Evolutionary conservation across 2,329 filamentous ascomycete species (phyloP).

Genomic region (Periconia sp.): DNA sequence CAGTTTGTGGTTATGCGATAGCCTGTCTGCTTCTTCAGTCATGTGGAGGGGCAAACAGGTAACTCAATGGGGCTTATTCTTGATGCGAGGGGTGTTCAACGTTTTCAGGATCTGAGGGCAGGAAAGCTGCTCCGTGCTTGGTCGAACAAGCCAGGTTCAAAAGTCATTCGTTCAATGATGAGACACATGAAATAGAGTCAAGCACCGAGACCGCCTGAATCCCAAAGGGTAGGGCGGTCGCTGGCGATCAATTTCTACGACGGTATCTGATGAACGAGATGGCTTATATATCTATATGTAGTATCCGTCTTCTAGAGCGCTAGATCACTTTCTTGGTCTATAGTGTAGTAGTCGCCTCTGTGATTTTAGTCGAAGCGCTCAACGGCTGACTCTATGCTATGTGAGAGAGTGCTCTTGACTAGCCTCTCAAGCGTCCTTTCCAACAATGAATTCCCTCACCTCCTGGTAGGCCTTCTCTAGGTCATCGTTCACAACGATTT

Average conservation of each 20-base stretch:
- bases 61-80: slow-evolving; percentile 99
- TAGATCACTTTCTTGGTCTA: neutral
- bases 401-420: neutral
- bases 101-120: slow-evolving; percentile 54
- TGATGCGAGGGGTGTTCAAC: slow-evolving; percentile 84
- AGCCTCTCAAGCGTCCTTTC: slow-evolving; percentile 28
- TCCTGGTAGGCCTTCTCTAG: slow-evolving; percentile 57
- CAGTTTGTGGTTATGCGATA: slow-evolving; percentile 98
- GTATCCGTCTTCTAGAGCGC: neutral
- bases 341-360: slow-evolving; percentile 3
- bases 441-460: slow-evolving; percentile 59
- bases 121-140: slow-evolving; percentile 58
- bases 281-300: slow-evolving; percentile 36
- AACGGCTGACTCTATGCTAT: slow-evolving; percentile 2
- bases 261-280: slow-evolving; percentile 54
- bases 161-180: slow-evolving; percentile 75
- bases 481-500: slow-evolving; percentile 59
- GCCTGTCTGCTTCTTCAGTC: slow-evolving; percentile 56
- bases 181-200: slow-evolving; percentile 94
- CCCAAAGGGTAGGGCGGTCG: slow-evolving; percentile 53
- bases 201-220: slow-evolving; percentile 77
- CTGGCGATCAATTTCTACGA: slow-evolving; percentile 53
- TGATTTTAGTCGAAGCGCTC: too few relatives aligned
- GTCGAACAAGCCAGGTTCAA: slow-evolving; percentile 73
- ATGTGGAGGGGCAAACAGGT: slow-evolving; percentile 59